phyloP scores from a whole-genome alignment of 2,329 filamentous ascomycete genomes.

The Neofusicoccum laricinum region DNA sequence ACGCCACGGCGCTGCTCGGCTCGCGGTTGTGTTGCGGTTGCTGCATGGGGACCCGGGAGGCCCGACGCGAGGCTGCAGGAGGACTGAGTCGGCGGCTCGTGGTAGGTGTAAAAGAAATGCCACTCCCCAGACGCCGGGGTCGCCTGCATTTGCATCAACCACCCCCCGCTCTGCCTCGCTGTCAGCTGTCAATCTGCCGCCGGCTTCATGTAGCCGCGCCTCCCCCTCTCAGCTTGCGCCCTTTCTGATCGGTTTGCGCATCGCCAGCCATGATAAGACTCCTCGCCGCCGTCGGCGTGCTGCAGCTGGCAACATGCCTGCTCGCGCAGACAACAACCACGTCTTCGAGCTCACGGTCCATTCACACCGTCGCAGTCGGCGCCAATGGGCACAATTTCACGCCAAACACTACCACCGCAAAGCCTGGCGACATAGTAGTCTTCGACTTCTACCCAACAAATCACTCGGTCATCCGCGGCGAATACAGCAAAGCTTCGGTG shows the following conservation, averaged over 20 bases:
- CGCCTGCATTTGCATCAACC: neutral
- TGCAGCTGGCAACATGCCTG: neutral
- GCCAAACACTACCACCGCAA: constrained; percentile 35
- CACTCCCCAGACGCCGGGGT: neutral
- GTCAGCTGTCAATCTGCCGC: neutral
- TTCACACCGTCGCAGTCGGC: constrained; percentile 38
- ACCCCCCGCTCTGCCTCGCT: neutral
- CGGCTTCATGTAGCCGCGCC: neutral
- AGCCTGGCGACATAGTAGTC: constrained; percentile 36
- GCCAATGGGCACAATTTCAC: constrained; percentile 32
- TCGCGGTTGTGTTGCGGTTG: neutral
- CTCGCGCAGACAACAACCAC: neutral
- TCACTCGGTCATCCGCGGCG: constrained; percentile 43
- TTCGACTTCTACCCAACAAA: constrained; percentile 42
- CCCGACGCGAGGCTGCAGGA: too few species aligned
- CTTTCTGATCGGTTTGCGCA: neutral
- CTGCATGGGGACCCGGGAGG: neutral
- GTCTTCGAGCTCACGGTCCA: neutral
- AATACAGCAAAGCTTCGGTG: constrained; percentile 25
- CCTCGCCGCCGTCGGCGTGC: neutral
- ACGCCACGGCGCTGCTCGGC: neutral
- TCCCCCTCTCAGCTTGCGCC: neutral
- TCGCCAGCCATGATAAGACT: neutral
- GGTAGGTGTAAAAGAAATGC: neutral
- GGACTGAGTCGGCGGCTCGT: neutral